A percentile compares a stretch with the other conserved stretches of the same genome.
These are phyloP conservation scores for Lyophyllum decastes DNA, from an alignment of 768 basidiomycete genomes.

Conservation along the genomic window DNA sequence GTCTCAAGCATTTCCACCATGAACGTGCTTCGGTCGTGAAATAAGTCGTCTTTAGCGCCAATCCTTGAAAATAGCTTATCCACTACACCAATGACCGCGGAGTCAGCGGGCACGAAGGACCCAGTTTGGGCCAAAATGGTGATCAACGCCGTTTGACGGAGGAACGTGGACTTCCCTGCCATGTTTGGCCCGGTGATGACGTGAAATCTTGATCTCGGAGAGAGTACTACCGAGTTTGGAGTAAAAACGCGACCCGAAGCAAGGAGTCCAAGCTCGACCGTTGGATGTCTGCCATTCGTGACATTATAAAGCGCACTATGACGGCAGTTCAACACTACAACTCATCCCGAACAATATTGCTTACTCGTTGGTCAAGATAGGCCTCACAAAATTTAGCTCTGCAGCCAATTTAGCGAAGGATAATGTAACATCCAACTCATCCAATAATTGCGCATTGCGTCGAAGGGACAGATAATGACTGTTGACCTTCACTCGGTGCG, in stretches of 20 bases:
- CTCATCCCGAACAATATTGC: slow-evolving; percentile 19
- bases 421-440: slow-evolving; percentile 85
- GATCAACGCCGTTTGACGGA: slow-evolving; percentile 90
- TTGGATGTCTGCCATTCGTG: slow-evolving; percentile 84
- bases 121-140: slow-evolving; percentile 90
- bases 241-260: slow-evolving; percentile 76
- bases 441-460: slow-evolving; percentile 74
- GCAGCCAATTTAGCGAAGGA: slow-evolving; percentile 80
- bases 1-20: slow-evolving; percentile 99
- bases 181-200: slow-evolving; percentile 94
- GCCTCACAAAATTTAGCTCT: slow-evolving; percentile 77
- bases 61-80: slow-evolving; percentile 94
- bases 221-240: slow-evolving; percentile 76
- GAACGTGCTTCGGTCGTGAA: slow-evolving; percentile 91
- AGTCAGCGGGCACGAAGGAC: slow-evolving; percentile 89
- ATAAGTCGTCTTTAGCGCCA: slow-evolving; percentile 94
- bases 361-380: slow-evolving; percentile 70
- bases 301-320: slow-evolving; percentile 63
- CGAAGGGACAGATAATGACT: slow-evolving; percentile 56
- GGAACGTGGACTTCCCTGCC: slow-evolving; percentile 92
- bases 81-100: slow-evolving; percentile 79
- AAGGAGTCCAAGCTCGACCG: slow-evolving; percentile 87
- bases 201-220: slow-evolving; percentile 65
- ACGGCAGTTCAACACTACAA: background rate
- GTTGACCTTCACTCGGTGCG: slow-evolving; percentile 52